phyloP scores from a whole-genome alignment of 768 basidiomycete species.

The Galerina marginata region DNA sequence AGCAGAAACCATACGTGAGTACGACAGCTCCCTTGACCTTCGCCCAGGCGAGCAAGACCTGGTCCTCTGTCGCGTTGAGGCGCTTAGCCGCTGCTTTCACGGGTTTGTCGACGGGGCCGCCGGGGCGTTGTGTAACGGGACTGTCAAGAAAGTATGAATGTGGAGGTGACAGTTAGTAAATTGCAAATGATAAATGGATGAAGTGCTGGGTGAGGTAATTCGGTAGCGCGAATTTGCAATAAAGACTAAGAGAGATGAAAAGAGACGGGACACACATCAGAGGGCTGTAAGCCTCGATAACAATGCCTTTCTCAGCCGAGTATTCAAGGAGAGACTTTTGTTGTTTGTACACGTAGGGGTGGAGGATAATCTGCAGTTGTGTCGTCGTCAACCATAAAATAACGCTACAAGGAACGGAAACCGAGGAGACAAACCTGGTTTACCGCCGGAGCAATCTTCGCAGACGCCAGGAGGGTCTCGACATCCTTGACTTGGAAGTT shows the following conservation, averaged over 20 bases:
- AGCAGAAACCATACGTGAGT: conserved; percentile 51
- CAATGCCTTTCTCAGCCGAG: conserved; percentile 55
- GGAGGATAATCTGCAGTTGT: conserved; percentile 57
- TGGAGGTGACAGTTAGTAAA: conserved; percentile 12
- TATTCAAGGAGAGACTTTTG: conserved; percentile 55
- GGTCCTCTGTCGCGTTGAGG: conserved; percentile 59
- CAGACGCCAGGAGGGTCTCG: conserved; percentile 56
- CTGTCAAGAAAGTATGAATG: conserved; percentile 30
- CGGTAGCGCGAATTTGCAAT: no score
- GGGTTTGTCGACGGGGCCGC: conserved; percentile 67
- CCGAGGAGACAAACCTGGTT: conserved; percentile 58
- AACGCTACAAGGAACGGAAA: not conserved
- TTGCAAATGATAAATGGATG: not conserved
- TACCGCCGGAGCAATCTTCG: conserved; percentile 66
- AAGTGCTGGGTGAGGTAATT: no score
- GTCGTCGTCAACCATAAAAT: not conserved
- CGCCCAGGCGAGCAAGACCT: conserved; percentile 77
- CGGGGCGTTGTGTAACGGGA: conserved; percentile 62
- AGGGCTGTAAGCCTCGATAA: conserved; percentile 74
- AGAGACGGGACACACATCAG: conserved; percentile 52
- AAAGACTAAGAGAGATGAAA: not conserved
- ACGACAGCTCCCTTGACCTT: conserved; percentile 68
- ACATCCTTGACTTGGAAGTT: conserved; percentile 68
- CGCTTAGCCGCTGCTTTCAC: conserved; percentile 57
- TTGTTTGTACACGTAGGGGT: conserved; percentile 65